A percentile compares a stretch with the other conserved stretches of the same genome.
Evolutionary conservation across 129 eudicot genomes (phyloP).

Genomic region (carrot (Daucus carota)): DNA sequence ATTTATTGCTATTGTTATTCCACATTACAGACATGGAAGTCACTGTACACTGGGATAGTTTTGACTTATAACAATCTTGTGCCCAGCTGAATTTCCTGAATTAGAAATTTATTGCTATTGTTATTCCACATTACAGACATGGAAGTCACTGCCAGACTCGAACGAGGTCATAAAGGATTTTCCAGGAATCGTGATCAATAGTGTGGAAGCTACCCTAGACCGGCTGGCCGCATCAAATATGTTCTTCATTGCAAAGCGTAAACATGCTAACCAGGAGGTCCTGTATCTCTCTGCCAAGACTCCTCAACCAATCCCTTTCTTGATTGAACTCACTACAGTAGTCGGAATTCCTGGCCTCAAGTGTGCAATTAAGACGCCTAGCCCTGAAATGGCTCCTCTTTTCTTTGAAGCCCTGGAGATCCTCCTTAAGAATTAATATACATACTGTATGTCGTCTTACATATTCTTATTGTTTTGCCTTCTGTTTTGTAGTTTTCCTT

Average conservation of each 20-base stretch:
- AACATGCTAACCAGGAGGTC: conserved; percentile 78
- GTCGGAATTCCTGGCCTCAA: conserved; percentile 71
- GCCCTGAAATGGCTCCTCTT: conserved; percentile 81
- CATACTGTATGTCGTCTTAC: background rate
- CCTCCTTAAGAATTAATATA: conserved; percentile 47
- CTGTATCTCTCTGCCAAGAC: conserved; percentile 81
- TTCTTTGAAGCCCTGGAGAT: conserved; percentile 79
- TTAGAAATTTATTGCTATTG: background rate
- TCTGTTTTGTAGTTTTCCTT: background rate
- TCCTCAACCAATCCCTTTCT: conserved; percentile 77
- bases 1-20: no score
- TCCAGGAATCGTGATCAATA: conserved; percentile 42
- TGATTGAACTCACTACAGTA: conserved; percentile 82
- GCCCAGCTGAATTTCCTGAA: background rate
- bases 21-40: no score
- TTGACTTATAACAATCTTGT: background rate
- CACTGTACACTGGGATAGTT: no score
- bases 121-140: conserved; percentile 43
- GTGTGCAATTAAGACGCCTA: conserved; percentile 87
- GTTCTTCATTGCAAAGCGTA: conserved; percentile 92
- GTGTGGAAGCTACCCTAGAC: conserved; percentile 63
- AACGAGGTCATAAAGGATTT: conserved; percentile 67
- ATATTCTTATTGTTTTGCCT: no score
- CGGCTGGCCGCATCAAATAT: conserved; percentile 62
- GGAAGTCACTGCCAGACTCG: conserved; percentile 94